Base-by-base conservation (phyloP, 2,329 filamentous ascomycete genomes). In the Sporothrix euskadiensis region DNA sequence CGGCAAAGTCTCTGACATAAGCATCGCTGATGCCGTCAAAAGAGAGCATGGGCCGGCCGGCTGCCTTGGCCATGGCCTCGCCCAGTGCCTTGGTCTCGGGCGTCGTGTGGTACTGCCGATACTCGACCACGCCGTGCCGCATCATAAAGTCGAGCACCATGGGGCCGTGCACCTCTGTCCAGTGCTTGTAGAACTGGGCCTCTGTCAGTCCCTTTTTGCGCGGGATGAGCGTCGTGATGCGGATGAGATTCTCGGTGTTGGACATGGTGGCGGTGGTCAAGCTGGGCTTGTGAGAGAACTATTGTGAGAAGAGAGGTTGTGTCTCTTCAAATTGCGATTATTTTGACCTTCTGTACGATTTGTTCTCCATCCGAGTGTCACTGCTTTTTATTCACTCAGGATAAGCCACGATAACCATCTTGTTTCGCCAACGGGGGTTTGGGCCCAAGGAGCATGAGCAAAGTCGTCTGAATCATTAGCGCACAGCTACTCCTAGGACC, bases 101-200 rank as follows among this genome's bases (percentile, higher is more conserved):
- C 32, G 71, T 75, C 9, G 69, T 75, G 56, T 75, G 73, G 47
- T 75, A 75, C 74, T 75, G 76, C 8, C 65, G 65, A 68, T 74
- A 76, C 71, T 73, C 73, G 12, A 75, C 26, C 4, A 77, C 74
- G 47, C 73, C 73, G 39, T 76, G 76, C 16, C 75, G 70, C 56
- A 74, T 70, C 75, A 77, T 77, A 69, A 76, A 77, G 44, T 77
- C 76, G 39, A 72, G 73, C 35, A 73, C 75, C n/a, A 76, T 49
- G 0, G 76, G 76, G 12, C 71, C 76, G 56, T 77, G 76, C 7
- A 75, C 74, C 44, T 76, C 69, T 2, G 73, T 74, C 76, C 75
- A 77, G 59, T 77, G 72, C 54, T 75, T 74, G 57, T 76, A 75
- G 73, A 77, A 77, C 32, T 76, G 69, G 1, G 71, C 75, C 39